Evolutionary conservation across 1,284 basidiomycete species (phyloP).

Genomic region (Pisolithus thermaeus): DNA sequence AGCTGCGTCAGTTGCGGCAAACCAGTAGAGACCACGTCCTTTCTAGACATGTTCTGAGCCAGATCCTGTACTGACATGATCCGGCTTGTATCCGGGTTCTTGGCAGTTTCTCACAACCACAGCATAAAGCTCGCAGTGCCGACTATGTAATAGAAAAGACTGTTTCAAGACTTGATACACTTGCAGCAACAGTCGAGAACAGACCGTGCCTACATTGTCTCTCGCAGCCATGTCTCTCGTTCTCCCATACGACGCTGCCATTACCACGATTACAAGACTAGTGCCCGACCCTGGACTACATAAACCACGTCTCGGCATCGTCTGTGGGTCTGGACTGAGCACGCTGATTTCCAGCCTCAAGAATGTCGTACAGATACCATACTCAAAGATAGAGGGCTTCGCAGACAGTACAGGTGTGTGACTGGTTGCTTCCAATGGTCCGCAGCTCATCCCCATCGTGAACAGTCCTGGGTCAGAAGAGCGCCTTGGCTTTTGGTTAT

Average conservation of each 20-base stretch:
- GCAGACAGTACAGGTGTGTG: slow-evolving; percentile 65
- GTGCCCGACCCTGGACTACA: slow-evolving; percentile 40
- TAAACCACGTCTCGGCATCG: slow-evolving; percentile 63
- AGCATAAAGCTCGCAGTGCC: no score
- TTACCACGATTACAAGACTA: slow-evolving; percentile 31
- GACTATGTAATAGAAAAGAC: no score
- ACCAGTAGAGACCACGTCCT: no score
- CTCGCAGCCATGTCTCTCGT: slow-evolving; percentile 3
- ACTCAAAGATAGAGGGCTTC: slow-evolving; percentile 60
- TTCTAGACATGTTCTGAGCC: no score
- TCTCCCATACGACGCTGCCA: slow-evolving; percentile 32
- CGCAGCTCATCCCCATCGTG: not conserved
- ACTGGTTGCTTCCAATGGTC: not conserved
- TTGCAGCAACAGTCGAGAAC: not conserved
- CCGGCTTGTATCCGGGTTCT: no score
- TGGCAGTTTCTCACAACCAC: no score
- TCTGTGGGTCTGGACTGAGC: slow-evolving; percentile 73
- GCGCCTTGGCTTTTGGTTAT: slow-evolving; percentile 71
- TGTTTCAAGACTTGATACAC: no score
- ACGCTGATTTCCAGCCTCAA: slow-evolving; percentile 55
- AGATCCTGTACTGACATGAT: no score
- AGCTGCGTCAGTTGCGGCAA: no score
- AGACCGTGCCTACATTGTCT: not conserved
- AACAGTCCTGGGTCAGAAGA: slow-evolving; percentile 70
- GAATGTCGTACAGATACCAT: slow-evolving; percentile 52